A percentile compares a stretch with the other conserved stretches of the same genome.
phyloP scores from a whole-genome alignment of 331 rosid species.

The Telfairia occidentalis region DNA sequence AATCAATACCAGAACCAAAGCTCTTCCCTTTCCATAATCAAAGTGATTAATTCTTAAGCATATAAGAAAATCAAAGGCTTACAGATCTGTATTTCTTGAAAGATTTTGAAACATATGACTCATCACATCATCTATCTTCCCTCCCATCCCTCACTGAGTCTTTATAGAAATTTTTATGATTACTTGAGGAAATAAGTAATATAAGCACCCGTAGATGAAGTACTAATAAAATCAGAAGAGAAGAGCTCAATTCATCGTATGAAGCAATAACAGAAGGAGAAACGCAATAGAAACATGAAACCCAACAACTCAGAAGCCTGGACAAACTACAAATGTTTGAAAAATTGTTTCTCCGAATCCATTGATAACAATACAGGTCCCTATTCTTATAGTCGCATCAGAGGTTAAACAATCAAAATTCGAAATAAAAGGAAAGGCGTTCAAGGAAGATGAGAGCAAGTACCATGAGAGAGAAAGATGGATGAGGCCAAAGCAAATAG shows the following conservation, averaged over 20 bases:
- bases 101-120: neutral
- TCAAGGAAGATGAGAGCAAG: neutral
- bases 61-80: neutral
- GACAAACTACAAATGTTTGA: neutral
- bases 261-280: neutral
- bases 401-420: neutral
- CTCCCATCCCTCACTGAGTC: neutral
- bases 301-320: neutral
- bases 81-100: neutral
- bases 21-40: neutral
- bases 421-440: neutral
- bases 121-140: neutral
- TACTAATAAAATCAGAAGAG: neutral
- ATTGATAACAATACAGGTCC: neutral
- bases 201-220: neutral
- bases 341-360: neutral
- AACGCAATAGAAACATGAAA: neutral
- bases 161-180: neutral
- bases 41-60: neutral
- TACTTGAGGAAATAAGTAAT: neutral
- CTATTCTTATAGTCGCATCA: neutral
- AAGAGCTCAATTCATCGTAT: neutral
- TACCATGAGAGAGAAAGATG: slow-evolving; percentile 89
- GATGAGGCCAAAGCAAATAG: slow-evolving; percentile 54
- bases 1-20: neutral